Percentiles rank a stretch among this genome's conserved stretches.
These are phyloP conservation scores for Amanita fuliginea DNA, from an alignment of 768 basidiomycete genomes.

Conservation along the genomic window DNA sequence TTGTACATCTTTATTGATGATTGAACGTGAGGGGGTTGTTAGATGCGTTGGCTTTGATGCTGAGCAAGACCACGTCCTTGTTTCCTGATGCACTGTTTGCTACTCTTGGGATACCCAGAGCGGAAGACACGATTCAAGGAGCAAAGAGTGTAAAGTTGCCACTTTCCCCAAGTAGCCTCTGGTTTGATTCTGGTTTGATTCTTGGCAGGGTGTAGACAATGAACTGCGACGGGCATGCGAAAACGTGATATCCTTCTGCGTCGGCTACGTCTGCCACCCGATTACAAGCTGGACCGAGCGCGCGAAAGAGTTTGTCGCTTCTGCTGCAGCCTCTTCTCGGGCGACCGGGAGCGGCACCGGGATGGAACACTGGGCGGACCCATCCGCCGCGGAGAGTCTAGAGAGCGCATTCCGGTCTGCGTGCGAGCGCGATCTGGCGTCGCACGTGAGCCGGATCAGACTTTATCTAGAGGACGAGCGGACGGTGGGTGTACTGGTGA, in stretches of 20 bases:
- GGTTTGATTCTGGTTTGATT: not conserved
- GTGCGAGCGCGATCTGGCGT: conserved; percentile 44
- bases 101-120: conserved; percentile 53
- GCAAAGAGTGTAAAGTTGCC: conserved; percentile 50
- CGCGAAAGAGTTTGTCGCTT: conserved; percentile 17
- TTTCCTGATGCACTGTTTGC: conserved; percentile 63
- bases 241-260: conserved; percentile 60
- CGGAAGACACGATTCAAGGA: conserved; percentile 53
- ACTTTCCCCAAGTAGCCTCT: not conserved
- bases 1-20: not conserved
- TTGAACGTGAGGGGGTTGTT: conserved; percentile 2
- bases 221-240: conserved; percentile 82
- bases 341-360: conserved; percentile 8
- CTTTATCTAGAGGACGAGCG: conserved; percentile 43
- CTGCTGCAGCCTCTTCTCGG: conserved; percentile 7
- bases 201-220: conserved; percentile 33
- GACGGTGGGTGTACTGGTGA: conserved; percentile 68
- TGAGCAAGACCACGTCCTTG: conserved; percentile 48
- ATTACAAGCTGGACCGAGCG: conserved; percentile 55
- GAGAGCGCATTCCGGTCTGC: conserved; percentile 45
- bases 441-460: conserved; percentile 7
- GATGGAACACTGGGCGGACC: conserved; percentile 43
- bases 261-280: conserved; percentile 44
- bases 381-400: conserved; percentile 33
- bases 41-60: conserved; percentile 50